Evolutionary conservation across 257 asterid genomes (phyloP).

Genomic region (Phtheirospermum japonicum): DNA sequence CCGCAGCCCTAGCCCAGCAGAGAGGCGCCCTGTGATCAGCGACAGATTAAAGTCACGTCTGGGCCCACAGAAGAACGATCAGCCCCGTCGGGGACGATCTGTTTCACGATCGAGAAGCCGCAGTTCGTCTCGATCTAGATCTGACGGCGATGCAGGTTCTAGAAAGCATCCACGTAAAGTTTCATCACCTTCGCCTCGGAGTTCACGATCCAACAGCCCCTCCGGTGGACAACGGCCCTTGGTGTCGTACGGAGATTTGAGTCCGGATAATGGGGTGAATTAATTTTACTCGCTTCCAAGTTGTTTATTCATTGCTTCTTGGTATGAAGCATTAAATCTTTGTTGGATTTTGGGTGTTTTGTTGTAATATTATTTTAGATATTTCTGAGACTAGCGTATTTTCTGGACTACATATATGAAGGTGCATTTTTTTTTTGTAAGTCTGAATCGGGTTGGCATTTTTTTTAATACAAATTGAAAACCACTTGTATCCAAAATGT

Average conservation of each 20-base stretch:
- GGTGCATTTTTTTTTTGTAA: too few relatives aligned
- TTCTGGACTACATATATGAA: background rate
- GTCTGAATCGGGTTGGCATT: too few relatives aligned
- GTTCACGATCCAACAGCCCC: constrained; percentile 55
- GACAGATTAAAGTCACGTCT: constrained; percentile 79
- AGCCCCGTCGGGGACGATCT: constrained; percentile 40
- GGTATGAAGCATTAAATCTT: background rate
- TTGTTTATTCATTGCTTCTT: constrained; percentile 7
- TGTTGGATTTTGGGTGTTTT: background rate
- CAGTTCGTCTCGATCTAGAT: constrained; percentile 45
- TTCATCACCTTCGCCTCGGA: constrained; percentile 35
- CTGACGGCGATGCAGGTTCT: constrained; percentile 46
- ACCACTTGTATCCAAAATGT: too few relatives aligned
- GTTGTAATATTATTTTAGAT: constrained; percentile 23
- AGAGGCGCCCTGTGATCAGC: constrained; percentile 49
- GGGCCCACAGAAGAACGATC: constrained; percentile 53
- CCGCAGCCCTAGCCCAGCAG: constrained; percentile 60
- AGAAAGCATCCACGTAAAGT: constrained; percentile 40
- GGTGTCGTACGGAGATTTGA: constrained; percentile 76
- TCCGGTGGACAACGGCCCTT: constrained; percentile 58
- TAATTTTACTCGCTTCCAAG: constrained; percentile 26
- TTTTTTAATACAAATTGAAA: too few relatives aligned
- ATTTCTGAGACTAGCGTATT: constrained; percentile 1
- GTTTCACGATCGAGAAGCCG: constrained; percentile 55
- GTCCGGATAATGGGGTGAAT: constrained; percentile 47